phyloP scores from a whole-genome alignment of 2,329 filamentous ascomycete genomes.

The Pleomassaria siparia region DNA sequence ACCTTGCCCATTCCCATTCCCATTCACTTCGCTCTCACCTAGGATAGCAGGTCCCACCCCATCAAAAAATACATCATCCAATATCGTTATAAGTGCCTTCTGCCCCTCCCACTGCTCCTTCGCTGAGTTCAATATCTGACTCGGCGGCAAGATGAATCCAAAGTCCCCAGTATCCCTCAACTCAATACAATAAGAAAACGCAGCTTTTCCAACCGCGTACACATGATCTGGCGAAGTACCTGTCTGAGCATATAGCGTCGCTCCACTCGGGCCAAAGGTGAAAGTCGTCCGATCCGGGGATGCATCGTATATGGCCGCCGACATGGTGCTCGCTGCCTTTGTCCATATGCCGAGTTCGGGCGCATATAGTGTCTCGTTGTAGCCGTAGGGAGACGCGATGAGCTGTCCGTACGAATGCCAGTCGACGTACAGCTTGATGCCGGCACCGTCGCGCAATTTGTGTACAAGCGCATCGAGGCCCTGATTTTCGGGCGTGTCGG shows the following conservation, averaged over 20 bases:
- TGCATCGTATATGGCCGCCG: slow-evolving; percentile 53
- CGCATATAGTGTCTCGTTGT: slow-evolving; percentile 53
- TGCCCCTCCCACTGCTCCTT: slow-evolving; percentile 50
- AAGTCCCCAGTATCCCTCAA: slow-evolving; percentile 50
- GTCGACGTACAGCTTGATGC: slow-evolving; percentile 64
- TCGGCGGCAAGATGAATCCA: slow-evolving; percentile 53
- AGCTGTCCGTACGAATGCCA: slow-evolving; percentile 65
- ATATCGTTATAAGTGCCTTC: slow-evolving; percentile 21
- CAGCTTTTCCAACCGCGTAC: slow-evolving; percentile 43
- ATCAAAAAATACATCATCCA: slow-evolving; percentile 34
- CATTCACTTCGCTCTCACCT: no score
- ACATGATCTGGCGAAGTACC: slow-evolving; percentile 48
- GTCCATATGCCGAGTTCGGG: slow-evolving; percentile 54
- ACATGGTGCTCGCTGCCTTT: slow-evolving; percentile 50
- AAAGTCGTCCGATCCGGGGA: slow-evolving; percentile 32
- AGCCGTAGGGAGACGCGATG: slow-evolving; percentile 60
- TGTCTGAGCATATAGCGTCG: slow-evolving; percentile 60
- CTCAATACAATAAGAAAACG: slow-evolving; percentile 51
- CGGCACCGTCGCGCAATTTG: slow-evolving; percentile 46
- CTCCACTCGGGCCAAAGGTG: slow-evolving; percentile 54
- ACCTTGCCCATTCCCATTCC: no score
- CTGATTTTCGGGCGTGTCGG: slow-evolving; percentile 31
- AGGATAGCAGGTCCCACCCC: slow-evolving; percentile 14
- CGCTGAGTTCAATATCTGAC: slow-evolving; percentile 49
- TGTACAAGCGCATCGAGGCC: slow-evolving; percentile 50